Conservation (phyloP, 2,329 filamentous ascomycete genomes). For the Penicillium verrucosum region DNA sequence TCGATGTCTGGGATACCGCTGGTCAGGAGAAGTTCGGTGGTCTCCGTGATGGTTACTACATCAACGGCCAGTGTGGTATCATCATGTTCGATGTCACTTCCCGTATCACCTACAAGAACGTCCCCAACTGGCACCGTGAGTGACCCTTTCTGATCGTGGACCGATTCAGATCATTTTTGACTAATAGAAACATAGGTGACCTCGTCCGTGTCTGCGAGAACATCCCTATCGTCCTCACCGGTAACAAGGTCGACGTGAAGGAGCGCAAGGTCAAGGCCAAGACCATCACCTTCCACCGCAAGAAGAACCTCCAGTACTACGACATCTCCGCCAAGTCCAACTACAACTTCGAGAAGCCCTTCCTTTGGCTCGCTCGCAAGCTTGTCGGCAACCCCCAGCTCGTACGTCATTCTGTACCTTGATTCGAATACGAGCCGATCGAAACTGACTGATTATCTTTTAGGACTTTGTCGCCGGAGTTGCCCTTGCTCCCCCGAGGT, state of each 20-base stretch:
- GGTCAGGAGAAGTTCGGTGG: conserved; percentile 99
- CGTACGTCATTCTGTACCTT: conserved; percentile 52
- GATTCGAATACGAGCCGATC: conserved; percentile 15
- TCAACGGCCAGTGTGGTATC: conserved; percentile 99
- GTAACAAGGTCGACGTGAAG: conserved; percentile 99
- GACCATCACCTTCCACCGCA: conserved; percentile 99
- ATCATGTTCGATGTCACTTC: conserved; percentile 99
- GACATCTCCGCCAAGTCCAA: conserved; percentile 99
- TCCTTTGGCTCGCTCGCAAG: conserved; percentile 99
- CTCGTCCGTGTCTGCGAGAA: conserved; percentile 99
- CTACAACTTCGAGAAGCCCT: conserved; percentile 99
- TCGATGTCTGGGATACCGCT: conserved; percentile 99
- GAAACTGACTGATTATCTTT: conserved; percentile 21
- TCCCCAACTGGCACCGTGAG: conserved; percentile 99
- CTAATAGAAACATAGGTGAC: conserved; percentile 62
- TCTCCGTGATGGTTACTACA: conserved; percentile 99
- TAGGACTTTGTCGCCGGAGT: conserved; percentile 96
- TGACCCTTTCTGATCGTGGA: conserved; percentile 28
- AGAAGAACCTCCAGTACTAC: conserved; percentile 99
- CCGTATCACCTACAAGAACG: conserved; percentile 99
- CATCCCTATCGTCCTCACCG: conserved; percentile 95
- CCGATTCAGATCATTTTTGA: conserved; percentile 1
- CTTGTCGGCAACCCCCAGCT: conserved; percentile 87
- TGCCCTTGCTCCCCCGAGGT: conserved; percentile 93
- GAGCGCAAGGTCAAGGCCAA: conserved; percentile 99